Evolutionary conservation across 2,329 filamentous ascomycete genomes (phyloP).

Genomic region (Capronia americana): DNA sequence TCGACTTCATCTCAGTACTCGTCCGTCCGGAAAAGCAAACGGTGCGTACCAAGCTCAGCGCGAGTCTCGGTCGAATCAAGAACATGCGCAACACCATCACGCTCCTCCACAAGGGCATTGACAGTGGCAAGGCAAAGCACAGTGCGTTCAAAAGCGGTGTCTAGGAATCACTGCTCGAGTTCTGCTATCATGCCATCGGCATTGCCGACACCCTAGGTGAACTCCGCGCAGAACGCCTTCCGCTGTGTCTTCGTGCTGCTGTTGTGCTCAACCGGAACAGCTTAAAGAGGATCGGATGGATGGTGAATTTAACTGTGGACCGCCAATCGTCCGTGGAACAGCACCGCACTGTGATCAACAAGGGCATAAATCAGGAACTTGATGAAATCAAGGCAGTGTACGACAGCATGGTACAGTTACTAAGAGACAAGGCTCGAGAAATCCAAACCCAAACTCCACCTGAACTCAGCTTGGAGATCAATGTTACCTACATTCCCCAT

Average conservation of each 20-base stretch:
- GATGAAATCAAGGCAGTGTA: slow-evolving; percentile 80
- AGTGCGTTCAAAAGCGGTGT: slow-evolving; percentile 68
- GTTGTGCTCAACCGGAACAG: slow-evolving; percentile 64
- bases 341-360: slow-evolving; percentile 73
- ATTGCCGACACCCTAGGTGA: slow-evolving; percentile 69
- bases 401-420: slow-evolving; percentile 74
- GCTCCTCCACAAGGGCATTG: slow-evolving; percentile 79
- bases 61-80: slow-evolving; percentile 72
- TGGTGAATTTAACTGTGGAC: slow-evolving; percentile 69
- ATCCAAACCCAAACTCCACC: slow-evolving; percentile 69
- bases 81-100: slow-evolving; percentile 74
- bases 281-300: slow-evolving; percentile 70
- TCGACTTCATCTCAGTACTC: slow-evolving; percentile 72
- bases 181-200: slow-evolving; percentile 73
- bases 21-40: slow-evolving; percentile 70
- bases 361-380: slow-evolving; percentile 74
- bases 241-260: slow-evolving; percentile 55
- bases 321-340: slow-evolving; percentile 58
- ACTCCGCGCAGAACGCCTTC: slow-evolving; percentile 53
- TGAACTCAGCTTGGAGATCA: slow-evolving; percentile 61
- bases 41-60: slow-evolving; percentile 61
- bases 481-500: slow-evolving; percentile 90
- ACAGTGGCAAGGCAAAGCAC: slow-evolving; percentile 56
- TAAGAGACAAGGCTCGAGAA: slow-evolving; percentile 71
- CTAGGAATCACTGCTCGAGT: slow-evolving; percentile 76